Conservation (phyloP, 2,329 filamentous ascomycete species). For the Xylaria multiplex region DNA sequence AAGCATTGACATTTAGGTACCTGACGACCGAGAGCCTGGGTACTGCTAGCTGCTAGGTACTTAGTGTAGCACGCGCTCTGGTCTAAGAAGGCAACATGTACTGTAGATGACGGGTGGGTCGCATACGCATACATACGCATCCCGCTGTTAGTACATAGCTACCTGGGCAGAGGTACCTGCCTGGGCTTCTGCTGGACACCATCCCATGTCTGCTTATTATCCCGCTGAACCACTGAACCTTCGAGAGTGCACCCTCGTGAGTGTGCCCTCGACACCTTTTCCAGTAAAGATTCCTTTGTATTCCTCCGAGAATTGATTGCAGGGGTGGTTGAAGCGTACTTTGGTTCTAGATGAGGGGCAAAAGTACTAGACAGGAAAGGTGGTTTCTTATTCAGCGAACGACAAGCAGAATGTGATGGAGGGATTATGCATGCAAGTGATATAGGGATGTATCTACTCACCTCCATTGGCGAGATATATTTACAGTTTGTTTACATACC, state of each 20-base stretch:
- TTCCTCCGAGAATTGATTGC: background rate
- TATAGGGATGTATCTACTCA: slow-evolving; percentile 9
- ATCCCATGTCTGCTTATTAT: slow-evolving; percentile 1
- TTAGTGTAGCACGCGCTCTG: background rate
- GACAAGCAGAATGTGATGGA: slow-evolving; percentile 7
- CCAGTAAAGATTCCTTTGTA: background rate
- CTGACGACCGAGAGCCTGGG: slow-evolving; percentile 1
- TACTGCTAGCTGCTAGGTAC: background rate
- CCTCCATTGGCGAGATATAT: slow-evolving; percentile 1
- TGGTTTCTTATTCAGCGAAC: background rate
- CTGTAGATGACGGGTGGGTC: slow-evolving; percentile 1
- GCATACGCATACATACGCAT: slow-evolving; percentile 2
- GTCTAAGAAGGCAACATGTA: background rate
- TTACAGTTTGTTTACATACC: too few species aligned
- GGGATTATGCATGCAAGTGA: slow-evolving; percentile 28
- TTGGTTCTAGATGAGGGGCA: too few species aligned
- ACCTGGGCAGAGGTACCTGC: too few species aligned
- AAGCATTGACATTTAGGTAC: background rate
- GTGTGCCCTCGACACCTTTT: too few species aligned
- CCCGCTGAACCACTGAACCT: too few species aligned
- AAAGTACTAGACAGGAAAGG: background rate
- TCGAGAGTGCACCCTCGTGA: too few species aligned
- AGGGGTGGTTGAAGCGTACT: background rate
- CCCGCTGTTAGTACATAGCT: background rate
- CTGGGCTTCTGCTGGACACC: background rate